These are phyloP conservation scores for Macrocystidia cucumis DNA, from an alignment of 1,284 basidiomycete species.

Conservation along the genomic window DNA sequence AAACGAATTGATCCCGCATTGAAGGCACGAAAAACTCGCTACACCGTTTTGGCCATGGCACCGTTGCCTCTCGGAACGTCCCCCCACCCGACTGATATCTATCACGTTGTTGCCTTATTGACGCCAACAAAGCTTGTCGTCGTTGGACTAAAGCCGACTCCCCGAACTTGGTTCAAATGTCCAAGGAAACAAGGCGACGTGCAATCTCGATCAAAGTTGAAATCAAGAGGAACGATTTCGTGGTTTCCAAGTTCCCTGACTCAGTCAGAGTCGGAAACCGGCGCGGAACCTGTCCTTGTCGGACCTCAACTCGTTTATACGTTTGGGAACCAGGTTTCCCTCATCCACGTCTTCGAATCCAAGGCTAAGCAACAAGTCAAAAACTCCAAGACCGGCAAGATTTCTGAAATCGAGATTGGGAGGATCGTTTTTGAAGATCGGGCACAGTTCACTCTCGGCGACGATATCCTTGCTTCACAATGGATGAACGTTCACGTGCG, in stretches of 20 bases:
- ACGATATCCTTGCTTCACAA: slow-evolving; percentile 57
- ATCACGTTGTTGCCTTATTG: slow-evolving; percentile 81
- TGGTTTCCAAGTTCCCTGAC: slow-evolving; percentile 76
- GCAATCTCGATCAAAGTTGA: slow-evolving; percentile 29
- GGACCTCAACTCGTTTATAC: slow-evolving; percentile 79
- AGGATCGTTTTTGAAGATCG: slow-evolving; percentile 51
- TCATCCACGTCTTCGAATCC: slow-evolving; percentile 65
- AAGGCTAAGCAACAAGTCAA: slow-evolving; percentile 40
- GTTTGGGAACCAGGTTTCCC: slow-evolving; percentile 65
- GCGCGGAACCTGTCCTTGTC: too few relatives aligned
- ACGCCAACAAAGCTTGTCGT: slow-evolving; percentile 90
- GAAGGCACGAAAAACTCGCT: slow-evolving; percentile 35
- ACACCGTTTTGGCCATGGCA: slow-evolving; percentile 70
- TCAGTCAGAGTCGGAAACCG: slow-evolving; percentile 16
- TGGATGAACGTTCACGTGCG: slow-evolving; percentile 75
- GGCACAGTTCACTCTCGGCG: slow-evolving; percentile 47
- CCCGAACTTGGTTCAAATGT: slow-evolving; percentile 89
- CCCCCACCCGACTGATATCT: slow-evolving; percentile 76
- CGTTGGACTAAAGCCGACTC: slow-evolving; percentile 86
- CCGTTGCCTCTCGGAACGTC: slow-evolving; percentile 79
- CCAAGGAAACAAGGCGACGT: slow-evolving; percentile 50
- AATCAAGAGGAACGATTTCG: slow-evolving; percentile 55
- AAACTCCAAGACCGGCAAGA: slow-evolving; percentile 55
- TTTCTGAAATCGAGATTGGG: slow-evolving; percentile 51
- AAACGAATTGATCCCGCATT: slow-evolving; percentile 11